Evolutionary conservation across 1,284 basidiomycete species (phyloP).

Genomic region (Leucoagaricus sp.): DNA sequence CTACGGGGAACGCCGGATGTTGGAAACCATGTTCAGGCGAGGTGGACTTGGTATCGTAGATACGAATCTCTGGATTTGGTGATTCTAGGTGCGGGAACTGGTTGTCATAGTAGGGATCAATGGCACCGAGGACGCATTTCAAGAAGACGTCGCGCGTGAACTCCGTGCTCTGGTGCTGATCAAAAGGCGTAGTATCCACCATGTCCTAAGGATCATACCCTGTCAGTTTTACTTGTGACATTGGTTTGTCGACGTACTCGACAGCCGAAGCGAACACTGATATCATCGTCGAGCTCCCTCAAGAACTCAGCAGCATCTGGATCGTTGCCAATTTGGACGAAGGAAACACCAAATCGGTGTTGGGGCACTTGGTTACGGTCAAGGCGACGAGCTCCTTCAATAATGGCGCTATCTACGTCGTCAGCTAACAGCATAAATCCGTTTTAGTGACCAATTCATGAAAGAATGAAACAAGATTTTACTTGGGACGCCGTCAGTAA

Average conservation of each 20-base stretch:
- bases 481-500: slow-evolving; percentile 49
- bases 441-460: neutral
- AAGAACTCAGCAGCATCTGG: slow-evolving; percentile 44
- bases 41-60: too few species aligned
- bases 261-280: slow-evolving; percentile 35
- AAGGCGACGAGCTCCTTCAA: slow-evolving; percentile 47
- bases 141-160: slow-evolving; percentile 40
- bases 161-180: slow-evolving; percentile 29
- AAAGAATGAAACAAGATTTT: slow-evolving; percentile 16
- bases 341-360: slow-evolving; percentile 48
- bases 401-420: slow-evolving; percentile 49
- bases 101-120: slow-evolving; percentile 10
- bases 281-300: slow-evolving; percentile 45
- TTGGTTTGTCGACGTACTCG: slow-evolving; percentile 29
- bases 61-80: too few species aligned
- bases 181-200: slow-evolving; percentile 45
- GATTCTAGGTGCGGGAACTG: neutral
- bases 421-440: slow-evolving; percentile 41
- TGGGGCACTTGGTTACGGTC: slow-evolving; percentile 37
- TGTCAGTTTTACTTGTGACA: neutral
- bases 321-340: slow-evolving; percentile 54
- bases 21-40: too few species aligned
- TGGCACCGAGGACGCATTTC: slow-evolving; percentile 43
- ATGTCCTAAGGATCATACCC: slow-evolving; percentile 37
- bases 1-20: too few species aligned